Percentiles rank a stretch among this genome's conserved stretches.
phyloP scores from a whole-genome alignment of 116 monocot species.

The Iris pallida region DNA sequence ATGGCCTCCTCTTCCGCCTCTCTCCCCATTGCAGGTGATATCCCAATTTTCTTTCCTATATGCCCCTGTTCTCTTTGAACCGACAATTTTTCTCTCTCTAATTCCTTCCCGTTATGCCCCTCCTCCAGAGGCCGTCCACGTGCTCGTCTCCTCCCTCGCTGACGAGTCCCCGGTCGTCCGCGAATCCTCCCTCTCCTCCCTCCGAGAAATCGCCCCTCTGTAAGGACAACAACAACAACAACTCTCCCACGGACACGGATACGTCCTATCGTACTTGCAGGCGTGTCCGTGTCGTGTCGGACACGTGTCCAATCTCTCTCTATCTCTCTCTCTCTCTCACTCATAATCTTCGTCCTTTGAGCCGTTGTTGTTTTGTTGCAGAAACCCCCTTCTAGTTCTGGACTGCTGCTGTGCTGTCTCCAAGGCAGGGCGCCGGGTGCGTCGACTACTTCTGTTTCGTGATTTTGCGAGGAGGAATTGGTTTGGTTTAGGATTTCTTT shows the following conservation, averaged over 20 bases:
- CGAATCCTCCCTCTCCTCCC: constrained; percentile 60
- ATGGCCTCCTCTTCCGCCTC: constrained; percentile 41
- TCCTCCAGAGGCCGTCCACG: constrained; percentile 76
- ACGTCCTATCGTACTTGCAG: too few relatives aligned
- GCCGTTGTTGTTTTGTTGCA: constrained; percentile 12
- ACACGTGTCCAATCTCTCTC: background rate
- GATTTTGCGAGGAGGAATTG: background rate
- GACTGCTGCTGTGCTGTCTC: constrained; percentile 67
- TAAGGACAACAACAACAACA: constrained; percentile 11
- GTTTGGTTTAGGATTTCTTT: background rate
- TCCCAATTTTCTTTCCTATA: background rate
- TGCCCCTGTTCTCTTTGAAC: background rate
- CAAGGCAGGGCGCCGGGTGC: constrained; percentile 73
- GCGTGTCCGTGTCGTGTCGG: too few relatives aligned
- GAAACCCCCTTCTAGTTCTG: constrained; percentile 80
- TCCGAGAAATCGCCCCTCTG: constrained; percentile 82
- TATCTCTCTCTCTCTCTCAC: constrained; percentile 7
- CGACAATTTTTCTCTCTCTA: background rate
- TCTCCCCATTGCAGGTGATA: constrained; percentile 32
- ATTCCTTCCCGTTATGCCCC: background rate
- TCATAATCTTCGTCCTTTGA: background rate
- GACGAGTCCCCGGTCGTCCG: constrained; percentile 76
- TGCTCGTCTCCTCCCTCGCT: constrained; percentile 70
- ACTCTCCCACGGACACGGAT: background rate
- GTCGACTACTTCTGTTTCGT: background rate